Percentiles rank a stretch among this genome's conserved stretches.
phyloP scores from a whole-genome alignment of 2,329 filamentous ascomycete genomes.

The Cephalotrichum gorgonifer region DNA sequence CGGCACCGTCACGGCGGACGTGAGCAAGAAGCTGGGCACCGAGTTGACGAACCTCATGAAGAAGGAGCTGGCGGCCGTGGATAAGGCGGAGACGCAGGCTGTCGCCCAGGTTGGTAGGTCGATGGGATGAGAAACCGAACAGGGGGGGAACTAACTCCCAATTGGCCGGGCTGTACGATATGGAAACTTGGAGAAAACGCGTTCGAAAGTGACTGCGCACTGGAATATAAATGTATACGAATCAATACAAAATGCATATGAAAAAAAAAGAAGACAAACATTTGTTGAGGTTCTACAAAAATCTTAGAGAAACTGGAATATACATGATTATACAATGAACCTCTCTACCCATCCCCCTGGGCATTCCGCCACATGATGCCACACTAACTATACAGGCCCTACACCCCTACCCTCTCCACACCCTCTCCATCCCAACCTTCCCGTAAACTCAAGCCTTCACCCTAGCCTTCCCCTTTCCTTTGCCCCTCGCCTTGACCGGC shows the following conservation, averaged over 20 bases:
- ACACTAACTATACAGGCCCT: background rate
- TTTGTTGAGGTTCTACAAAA: background rate
- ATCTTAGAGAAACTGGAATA: background rate
- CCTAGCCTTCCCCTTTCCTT: slow-evolving; percentile 1
- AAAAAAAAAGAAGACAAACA: background rate
- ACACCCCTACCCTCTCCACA: background rate
- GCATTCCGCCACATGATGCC: background rate
- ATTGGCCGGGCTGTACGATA: background rate
- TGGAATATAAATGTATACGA: no score
- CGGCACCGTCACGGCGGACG: slow-evolving; percentile 30
- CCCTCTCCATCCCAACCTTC: no score
- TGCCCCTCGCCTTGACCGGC: background rate
- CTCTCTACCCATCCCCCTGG: slow-evolving; percentile 1
- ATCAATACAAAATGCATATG: no score
- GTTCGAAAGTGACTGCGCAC: no score
- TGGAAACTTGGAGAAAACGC: no score
- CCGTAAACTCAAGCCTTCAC: background rate
- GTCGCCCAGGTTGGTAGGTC: slow-evolving; percentile 27
- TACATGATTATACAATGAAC: slow-evolving; percentile 2
- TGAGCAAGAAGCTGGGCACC: slow-evolving; percentile 36
- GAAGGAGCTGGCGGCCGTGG: slow-evolving; percentile 41
- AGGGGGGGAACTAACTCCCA: background rate
- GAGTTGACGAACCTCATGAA: slow-evolving; percentile 39
- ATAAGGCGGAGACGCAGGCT: slow-evolving; percentile 36
- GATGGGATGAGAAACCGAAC: slow-evolving; percentile 2